Evolutionary conservation across 345 rosid genomes (phyloP).

Genomic region (Hevea brasiliensis): DNA sequence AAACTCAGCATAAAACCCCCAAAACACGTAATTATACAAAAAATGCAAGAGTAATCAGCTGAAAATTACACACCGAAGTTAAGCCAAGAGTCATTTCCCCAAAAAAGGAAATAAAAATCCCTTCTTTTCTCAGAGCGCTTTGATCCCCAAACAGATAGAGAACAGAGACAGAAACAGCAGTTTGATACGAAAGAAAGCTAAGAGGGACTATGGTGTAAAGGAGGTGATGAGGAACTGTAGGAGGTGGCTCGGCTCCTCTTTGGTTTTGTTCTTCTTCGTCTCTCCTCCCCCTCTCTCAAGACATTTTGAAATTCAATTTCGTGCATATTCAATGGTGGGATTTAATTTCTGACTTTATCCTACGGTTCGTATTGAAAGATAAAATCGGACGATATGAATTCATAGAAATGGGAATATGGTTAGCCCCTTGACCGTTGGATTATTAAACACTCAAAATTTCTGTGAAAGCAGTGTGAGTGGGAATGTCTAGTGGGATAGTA

Average conservation of each 20-base stretch:
- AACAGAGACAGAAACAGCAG: slow-evolving; percentile 9
- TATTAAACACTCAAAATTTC: neutral
- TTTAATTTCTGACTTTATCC: slow-evolving; percentile 37
- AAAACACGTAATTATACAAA: slow-evolving; percentile 26
- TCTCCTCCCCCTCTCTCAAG: slow-evolving; percentile 83
- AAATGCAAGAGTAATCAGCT: slow-evolving; percentile 40
- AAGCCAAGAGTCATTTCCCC: neutral
- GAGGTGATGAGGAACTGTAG: slow-evolving; percentile 7
- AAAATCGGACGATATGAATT: slow-evolving; percentile 58
- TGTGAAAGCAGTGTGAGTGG: slow-evolving; percentile 3
- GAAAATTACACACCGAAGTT: slow-evolving; percentile 25
- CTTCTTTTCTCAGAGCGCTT: neutral
- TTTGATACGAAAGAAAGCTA: slow-evolving; percentile 1
- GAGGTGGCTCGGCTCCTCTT: slow-evolving; percentile 5
- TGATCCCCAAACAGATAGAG: slow-evolving; percentile 12
- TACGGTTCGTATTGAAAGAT: slow-evolving; percentile 30
- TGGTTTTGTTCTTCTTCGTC: slow-evolving; percentile 35
- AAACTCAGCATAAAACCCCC: slow-evolving; percentile 12
- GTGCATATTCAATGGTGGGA: slow-evolving; percentile 63
- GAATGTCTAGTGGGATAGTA: neutral
- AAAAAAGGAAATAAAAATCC: neutral
- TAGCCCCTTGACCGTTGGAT: slow-evolving; percentile 49
- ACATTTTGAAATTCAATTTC: slow-evolving; percentile 90
- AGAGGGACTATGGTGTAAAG: slow-evolving; percentile 27
- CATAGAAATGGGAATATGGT: slow-evolving; percentile 36